Base-by-base conservation (phyloP, 495 filamentous ascomycete genomes). In the Letharia columbiana region DNA sequence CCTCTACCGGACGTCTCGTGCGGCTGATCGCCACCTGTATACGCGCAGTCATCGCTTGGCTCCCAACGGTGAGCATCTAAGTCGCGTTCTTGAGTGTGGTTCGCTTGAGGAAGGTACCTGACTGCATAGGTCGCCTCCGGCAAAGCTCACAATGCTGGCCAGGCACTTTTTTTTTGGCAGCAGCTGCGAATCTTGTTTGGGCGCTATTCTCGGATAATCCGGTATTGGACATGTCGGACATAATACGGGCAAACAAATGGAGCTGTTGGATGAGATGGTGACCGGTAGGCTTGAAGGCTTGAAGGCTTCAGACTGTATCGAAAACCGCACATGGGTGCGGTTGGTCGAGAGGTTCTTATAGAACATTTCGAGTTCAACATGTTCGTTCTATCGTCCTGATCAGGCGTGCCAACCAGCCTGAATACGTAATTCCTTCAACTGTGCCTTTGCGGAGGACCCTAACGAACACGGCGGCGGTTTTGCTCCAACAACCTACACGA, bases 161-260 rank as follows among this genome's bases (percentile, higher is more conserved):
- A 44, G 37, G n/a, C 79, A 81, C 9, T 81, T 82, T 70, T 83
- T 83, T 83, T 2, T 73, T 70, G 1, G 80, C 83, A 57, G 83
- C 81, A 28, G 78, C 77, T 33, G 75, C 75, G 23, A 87, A 83
- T 65, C 87, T 82, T 52, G 84, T 82, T 68, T 80, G 80, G 57
- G 83, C 75, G 66, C 81, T 81, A 75, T 87, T 87, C 76, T 83
- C 80, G 74, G 88, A 87, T 73, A 87, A 86, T 31, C 80, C 79
- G 52, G 83, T 83, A 69, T 88, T 89, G 44, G 74, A 75, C 69
- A 86, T 79, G 72, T 73, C 73, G 35, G 74, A 42, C 60, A 70
- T 70, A 20, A 40, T 66, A 37, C 20, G 3, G 11, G 28, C 33
- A 12, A 1, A 54, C 0, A 18, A 17, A 15, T 11, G 8, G 47